Base-by-base conservation (phyloP, 140 eudicot genomes). In the Stevia rebaudiana region DNA sequence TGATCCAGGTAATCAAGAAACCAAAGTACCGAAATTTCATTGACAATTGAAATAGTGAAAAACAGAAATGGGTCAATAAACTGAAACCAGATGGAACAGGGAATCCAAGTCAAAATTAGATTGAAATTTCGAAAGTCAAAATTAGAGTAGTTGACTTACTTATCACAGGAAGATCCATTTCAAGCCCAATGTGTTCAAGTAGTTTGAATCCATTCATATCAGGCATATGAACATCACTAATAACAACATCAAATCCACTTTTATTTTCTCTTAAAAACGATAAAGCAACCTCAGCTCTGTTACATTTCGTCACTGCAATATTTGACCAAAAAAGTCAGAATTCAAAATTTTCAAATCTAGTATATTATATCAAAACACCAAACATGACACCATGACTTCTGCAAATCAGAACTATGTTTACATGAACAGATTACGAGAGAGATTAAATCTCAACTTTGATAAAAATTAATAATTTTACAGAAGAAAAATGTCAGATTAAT, bases 171-270 rank as follows among this genome's bases (percentile, higher is more conserved):
- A 90, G 82, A 74, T 90, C 94, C 95, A 87, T 90, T 48, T 90
- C 95, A 35, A 90, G 75, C 2, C 97, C 95, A 74, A 90, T 78
- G 49, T 54, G 81, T 74, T 78, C 97, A 16, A 90, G 95, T 12
- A 90, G 95, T 66, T 84, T 90, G 61, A 87, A 81, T 15, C 97
- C 97, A 76, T 90, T 95, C 95, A 87, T 90, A 18, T 90, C 97
- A 17, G 94, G 97, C 97, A 90, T 90, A 68, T 86, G 95, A 10
- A 90, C 97, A 70, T 90, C 95, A 53, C 95, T 87, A 68, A 90
- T 68, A 46, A 90, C 94, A 37, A 90, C 73, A 70, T 90, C 97
- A 35, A 56, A 90, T n/a, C 85, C 91, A 63, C 71, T 82, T 53
- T 56, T 87, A 65, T 82, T 78, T n/a, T 78, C 83, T 57, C 95